Base-by-base conservation (phyloP, 2,329 filamentous ascomycete species). In the Calonectria henricotiae region DNA sequence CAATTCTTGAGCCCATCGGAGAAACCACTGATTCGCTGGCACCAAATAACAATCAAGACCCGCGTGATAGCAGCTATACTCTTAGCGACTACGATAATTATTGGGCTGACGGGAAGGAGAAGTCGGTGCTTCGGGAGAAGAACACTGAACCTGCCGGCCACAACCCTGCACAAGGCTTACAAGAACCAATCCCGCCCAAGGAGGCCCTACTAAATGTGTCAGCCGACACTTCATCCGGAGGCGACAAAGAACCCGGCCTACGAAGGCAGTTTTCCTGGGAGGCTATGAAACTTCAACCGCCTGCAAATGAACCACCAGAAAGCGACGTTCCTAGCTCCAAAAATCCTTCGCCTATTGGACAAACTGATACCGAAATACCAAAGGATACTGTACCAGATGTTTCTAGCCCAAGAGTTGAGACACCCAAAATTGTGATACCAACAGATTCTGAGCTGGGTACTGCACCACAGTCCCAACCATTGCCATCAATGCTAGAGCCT, bases 81-180 rank as follows among this genome's bases (percentile, higher is more conserved):
- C 87, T 90, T 0, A 87, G 87, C 70, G 90, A 92, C 51, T 93
- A 93, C 75, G 91, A 92, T 68, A 89, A 88, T 74, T 93, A 93
- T 77, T 91, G 91, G 87, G 86, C 86, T 3, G 84, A 87, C 32
- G 74, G 78, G 4, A 73, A 67, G 12, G 75, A 69, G 30, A 77
- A 74, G 23, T 43, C 70, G 0, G 69, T 39, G 4, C 61, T 62
- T 4, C 67, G 51, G 15, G 61, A 69, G 4, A 70, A 71, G 13
- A 70, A 67, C 13, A 43, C 46, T 12, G 63, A 67, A 30, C n/a
- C 58, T 27, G 63, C 55, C 20, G 37, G 41, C 13, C 17, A 55
- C n/a, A 25, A 11, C 6, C 30, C 23, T 25, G 61, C 58, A 17
- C 65, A 69, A 65, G 54, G 41, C 20, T 64, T 62, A n/a, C 60